Conservation (phyloP, 2,329 filamentous ascomycete genomes). For the Penicillium sp. region DNA sequence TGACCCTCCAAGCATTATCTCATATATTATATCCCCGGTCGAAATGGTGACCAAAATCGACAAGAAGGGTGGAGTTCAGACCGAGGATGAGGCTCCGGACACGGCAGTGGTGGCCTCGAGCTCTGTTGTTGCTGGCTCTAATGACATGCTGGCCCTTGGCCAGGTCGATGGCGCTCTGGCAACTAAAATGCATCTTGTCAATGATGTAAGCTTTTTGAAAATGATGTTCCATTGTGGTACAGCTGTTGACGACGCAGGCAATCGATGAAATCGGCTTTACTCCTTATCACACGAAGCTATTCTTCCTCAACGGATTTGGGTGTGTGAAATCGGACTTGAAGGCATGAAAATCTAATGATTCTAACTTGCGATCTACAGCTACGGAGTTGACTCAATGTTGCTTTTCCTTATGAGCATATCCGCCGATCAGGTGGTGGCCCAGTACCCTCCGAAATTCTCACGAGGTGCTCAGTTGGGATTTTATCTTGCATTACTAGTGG, state of each 20-base stretch:
- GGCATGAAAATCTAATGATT: not conserved
- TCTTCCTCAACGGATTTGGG: conserved; percentile 64
- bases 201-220: conserved; percentile 55
- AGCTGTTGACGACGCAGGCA: conserved; percentile 30
- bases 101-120: not conserved
- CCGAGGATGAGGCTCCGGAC: not conserved
- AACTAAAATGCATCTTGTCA: conserved; percentile 70
- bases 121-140: not conserved
- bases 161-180: conserved; percentile 61
- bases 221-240: not conserved
- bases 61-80: not conserved
- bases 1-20: not conserved
- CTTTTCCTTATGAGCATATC: conserved; percentile 22
- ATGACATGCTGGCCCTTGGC: not conserved
- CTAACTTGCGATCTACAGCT: conserved; percentile 6
- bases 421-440: conserved; percentile 18
- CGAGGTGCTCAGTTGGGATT: conserved; percentile 19
- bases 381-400: conserved; percentile 17
- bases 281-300: conserved; percentile 59
- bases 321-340: conserved; percentile 27
- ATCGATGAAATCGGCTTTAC: conserved; percentile 59
- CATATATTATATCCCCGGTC: not conserved
- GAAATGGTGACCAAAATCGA: not conserved
- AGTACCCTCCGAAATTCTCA: conserved; percentile 16
- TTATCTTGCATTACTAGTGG: conserved; percentile 16